Evolutionary conservation across 192 early-diverging fungal genomes (phyloP).

Genomic region (Umbelopsis sp.): DNA sequence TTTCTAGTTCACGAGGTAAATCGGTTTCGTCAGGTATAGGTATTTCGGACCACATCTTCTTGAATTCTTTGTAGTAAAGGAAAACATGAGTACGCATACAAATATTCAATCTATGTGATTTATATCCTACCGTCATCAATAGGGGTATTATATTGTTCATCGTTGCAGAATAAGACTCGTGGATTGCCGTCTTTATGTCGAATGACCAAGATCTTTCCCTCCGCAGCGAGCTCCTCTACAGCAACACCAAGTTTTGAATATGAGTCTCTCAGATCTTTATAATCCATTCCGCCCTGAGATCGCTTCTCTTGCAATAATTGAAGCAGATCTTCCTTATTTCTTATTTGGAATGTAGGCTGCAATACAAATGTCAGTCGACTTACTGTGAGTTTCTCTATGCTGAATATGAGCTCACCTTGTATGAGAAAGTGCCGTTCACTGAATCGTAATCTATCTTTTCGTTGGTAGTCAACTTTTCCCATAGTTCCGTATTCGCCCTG

Average conservation of each 20-base stretch:
- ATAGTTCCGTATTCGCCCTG: conserved; percentile 52
- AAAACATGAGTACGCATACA: conserved; percentile 17
- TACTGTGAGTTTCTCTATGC: background rate
- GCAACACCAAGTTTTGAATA: conserved; percentile 61
- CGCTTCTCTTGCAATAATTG: conserved; percentile 56
- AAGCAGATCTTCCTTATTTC: conserved; percentile 71
- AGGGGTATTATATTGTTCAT: conserved; percentile 49
- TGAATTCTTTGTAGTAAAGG: conserved; percentile 61
- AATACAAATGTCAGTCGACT: conserved; percentile 4
- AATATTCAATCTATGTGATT: background rate
- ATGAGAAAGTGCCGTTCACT: conserved; percentile 62
- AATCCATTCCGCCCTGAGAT: conserved; percentile 69
- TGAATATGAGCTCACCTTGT: conserved; percentile 50
- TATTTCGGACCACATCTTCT: conserved; percentile 72
- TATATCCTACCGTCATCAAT: conserved; percentile 51
- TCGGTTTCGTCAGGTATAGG: conserved; percentile 73
- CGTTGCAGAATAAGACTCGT: conserved; percentile 71
- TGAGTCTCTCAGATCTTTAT: conserved; percentile 76
- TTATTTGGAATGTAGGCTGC: conserved; percentile 72
- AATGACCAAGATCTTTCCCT: conserved; percentile 63
- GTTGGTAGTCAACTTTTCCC: conserved; percentile 59
- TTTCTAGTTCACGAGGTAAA: conserved; percentile 68
- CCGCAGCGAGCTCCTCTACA: conserved; percentile 57
- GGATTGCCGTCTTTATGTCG: conserved; percentile 68
- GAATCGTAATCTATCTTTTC: conserved; percentile 67